Evolutionary conservation across 1,284 basidiomycete genomes (phyloP).

Genomic region (Afroboletus lepidellus): DNA sequence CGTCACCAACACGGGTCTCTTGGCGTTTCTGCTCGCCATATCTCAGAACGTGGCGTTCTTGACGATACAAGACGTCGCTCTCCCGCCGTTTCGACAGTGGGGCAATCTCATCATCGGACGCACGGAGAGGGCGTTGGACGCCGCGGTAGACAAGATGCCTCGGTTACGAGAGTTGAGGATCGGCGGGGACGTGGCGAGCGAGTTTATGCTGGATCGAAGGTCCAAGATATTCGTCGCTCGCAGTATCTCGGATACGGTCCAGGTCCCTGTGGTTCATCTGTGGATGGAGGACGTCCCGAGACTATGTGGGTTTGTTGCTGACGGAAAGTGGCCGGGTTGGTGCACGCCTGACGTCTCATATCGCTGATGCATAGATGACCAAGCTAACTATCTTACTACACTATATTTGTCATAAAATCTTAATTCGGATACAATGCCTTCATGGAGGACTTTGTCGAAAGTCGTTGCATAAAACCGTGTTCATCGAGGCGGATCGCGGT

Average conservation of each 20-base stretch:
- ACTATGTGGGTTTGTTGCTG: conserved; percentile 20
- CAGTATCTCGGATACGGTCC: background rate
- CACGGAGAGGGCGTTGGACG: conserved; percentile 22
- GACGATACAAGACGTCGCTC: conserved; percentile 17
- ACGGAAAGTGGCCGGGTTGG: conserved; percentile 24
- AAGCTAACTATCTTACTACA: background rate
- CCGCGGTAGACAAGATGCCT: conserved; percentile 18
- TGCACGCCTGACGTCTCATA: conserved; percentile 11
- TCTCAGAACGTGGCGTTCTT: conserved; percentile 15
- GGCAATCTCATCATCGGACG: conserved; percentile 22
- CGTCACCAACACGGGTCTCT: conserved; percentile 23
- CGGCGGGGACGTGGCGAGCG: conserved; percentile 27
- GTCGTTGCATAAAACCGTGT: conserved; percentile 1
- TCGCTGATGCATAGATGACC: background rate
- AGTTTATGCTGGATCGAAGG: conserved; percentile 25
- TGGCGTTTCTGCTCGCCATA: conserved; percentile 14
- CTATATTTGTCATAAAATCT: background rate
- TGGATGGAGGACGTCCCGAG: conserved; percentile 25
- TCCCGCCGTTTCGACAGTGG: conserved; percentile 14
- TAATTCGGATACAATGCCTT: background rate
- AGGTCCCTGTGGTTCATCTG: conserved; percentile 15
- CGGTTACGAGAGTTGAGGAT: conserved; percentile 18
- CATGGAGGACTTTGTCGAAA: background rate
- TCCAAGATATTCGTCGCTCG: conserved; percentile 18
- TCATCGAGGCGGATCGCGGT: conserved; percentile 1